These are phyloP conservation scores for Microcyclosporella mali DNA, from an alignment of 2,329 filamentous ascomycete species.

Conservation along the genomic window DNA sequence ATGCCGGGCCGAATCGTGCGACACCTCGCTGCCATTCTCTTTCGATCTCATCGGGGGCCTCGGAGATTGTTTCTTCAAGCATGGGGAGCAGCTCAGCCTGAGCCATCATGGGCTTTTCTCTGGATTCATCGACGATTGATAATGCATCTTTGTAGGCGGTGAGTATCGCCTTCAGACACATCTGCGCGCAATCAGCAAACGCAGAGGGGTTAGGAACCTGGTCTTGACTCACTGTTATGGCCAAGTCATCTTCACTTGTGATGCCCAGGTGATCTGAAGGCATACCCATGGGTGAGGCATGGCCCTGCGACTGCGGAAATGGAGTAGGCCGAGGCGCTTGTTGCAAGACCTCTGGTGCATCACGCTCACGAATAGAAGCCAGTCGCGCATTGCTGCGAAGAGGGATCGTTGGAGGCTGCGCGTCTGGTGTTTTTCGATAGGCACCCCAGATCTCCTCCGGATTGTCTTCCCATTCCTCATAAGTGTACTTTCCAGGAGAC, in stretches of 20 bases:
- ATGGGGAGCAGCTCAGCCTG: conserved; percentile 1
- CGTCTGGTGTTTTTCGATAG: too few species aligned
- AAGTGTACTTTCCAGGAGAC: conserved; percentile 1
- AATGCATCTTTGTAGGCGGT: conserved; percentile 1
- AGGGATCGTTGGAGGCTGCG: too few species aligned
- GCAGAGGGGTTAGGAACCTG: too few species aligned
- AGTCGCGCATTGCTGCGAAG: too few species aligned
- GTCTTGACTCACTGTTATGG: neutral
- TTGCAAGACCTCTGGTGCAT: too few species aligned
- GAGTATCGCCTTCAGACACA: neutral
- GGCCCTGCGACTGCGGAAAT: too few species aligned
- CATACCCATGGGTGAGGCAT: too few species aligned
- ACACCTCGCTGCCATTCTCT: conserved; percentile 21
- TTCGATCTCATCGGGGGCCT: conserved; percentile 20
- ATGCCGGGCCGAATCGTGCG: conserved; percentile 21
- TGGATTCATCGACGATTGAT: conserved; percentile 1
- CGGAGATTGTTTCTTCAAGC: conserved; percentile 3
- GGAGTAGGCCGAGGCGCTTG: too few species aligned
- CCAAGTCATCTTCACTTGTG: neutral
- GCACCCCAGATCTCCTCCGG: conserved; percentile 17
- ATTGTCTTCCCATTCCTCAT: conserved; percentile 17
- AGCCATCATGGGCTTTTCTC: neutral
- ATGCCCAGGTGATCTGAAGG: too few species aligned
- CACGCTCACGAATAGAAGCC: too few species aligned
- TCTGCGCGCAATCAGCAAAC: neutral